These are phyloP conservation scores for Aphanomyces stellatus DNA, from an alignment of 352 stramenopile species.

Conservation along the genomic window DNA sequence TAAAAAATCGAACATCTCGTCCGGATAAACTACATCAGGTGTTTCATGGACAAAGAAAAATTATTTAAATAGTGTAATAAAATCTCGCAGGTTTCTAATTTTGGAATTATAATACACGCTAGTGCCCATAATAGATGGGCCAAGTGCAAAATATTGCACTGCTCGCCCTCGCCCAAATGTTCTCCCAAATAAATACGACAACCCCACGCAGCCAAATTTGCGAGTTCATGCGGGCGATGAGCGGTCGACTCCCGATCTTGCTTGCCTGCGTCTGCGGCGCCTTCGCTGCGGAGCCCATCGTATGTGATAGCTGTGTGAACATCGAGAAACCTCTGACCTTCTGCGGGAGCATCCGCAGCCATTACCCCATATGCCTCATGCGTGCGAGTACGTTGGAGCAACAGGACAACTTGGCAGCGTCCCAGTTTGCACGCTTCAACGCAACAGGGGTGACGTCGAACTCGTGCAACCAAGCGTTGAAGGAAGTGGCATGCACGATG, in stretches of 20 bases:
- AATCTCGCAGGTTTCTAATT: background rate
- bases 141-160: no score
- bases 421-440: conserved; percentile 1
- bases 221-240: no score
- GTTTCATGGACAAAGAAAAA: conserved; percentile 8
- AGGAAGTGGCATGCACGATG: conserved; percentile 5
- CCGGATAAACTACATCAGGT: background rate
- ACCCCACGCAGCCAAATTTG: no score
- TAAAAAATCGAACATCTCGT: background rate
- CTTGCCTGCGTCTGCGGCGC: no score
- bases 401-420: background rate
- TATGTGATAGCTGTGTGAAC: conserved; percentile 5
- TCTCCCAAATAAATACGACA: no score
- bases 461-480: background rate
- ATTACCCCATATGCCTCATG: background rate
- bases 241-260: no score
- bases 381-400: background rate
- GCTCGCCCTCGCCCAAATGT: no score
- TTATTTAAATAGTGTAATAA: no score
- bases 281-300: background rate
- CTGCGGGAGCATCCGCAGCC: background rate
- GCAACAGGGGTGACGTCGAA: background rate
- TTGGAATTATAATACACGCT: background rate
- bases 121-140: no score
- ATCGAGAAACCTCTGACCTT: background rate